Evolutionary conservation across 768 basidiomycete species (phyloP).

Genomic region (Pleurotus ostreatus): DNA sequence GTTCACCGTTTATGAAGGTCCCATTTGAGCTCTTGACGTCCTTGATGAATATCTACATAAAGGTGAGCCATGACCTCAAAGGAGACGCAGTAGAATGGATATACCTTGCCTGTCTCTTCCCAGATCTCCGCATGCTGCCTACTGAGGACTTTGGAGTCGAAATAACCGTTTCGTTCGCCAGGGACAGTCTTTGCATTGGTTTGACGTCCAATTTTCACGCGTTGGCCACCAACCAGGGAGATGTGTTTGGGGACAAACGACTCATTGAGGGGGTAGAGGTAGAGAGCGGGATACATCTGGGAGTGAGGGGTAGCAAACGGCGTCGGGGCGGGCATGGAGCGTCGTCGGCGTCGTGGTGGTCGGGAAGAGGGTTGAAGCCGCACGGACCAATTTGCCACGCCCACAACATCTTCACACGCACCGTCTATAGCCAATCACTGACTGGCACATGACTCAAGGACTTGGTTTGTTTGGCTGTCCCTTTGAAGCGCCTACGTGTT

Average conservation of each 20-base stretch:
- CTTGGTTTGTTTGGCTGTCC: too few species aligned
- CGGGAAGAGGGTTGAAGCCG: too few species aligned
- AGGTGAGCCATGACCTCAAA: constrained; percentile 6
- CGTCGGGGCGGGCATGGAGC: constrained; percentile 23
- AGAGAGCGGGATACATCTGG: constrained; percentile 42
- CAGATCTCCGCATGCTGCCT: constrained; percentile 98
- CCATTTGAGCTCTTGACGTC: constrained; percentile 98
- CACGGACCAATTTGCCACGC: too few species aligned
- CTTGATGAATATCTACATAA: constrained; percentile 85
- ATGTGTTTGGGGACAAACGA: constrained; percentile 95
- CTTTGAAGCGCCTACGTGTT: too few species aligned
- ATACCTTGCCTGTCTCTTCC: constrained; percentile 86
- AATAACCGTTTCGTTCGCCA: constrained; percentile 90
- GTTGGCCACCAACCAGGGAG: constrained; percentile 61
- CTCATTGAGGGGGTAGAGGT: constrained; percentile 90
- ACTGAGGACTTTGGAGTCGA: constrained; percentile 92
- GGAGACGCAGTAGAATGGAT: constrained; percentile 12
- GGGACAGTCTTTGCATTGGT: constrained; percentile 95
- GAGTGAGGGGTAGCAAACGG: constrained; percentile 14
- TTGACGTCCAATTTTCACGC: constrained; percentile 90
- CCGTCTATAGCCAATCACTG: too few species aligned
- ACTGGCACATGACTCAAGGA: too few species aligned
- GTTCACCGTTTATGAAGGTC: constrained; percentile 95
- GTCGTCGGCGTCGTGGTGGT: too few species aligned
- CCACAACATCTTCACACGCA: not conserved